A percentile compares a stretch with the other conserved stretches of the same genome.
Evolutionary conservation across 225 moss, liverwort and hornwort species (phyloP).

Genomic region (Polytrichum commune): DNA sequence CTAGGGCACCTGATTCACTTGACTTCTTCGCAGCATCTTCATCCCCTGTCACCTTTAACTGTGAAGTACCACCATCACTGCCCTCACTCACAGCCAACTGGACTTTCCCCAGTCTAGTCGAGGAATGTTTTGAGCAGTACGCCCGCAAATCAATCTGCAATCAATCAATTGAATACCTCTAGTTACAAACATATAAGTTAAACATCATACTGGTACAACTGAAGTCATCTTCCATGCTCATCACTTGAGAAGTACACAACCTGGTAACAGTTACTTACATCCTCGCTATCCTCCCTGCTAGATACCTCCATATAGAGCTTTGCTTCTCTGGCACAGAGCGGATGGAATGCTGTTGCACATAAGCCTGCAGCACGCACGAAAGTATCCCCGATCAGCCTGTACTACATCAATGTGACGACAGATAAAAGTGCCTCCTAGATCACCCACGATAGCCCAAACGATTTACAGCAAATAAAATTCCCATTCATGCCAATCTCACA

Average conservation of each 20-base stretch:
- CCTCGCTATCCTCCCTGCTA: conserved; percentile 50
- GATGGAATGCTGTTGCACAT: conserved; percentile 69
- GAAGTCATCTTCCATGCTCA: too few relatives aligned
- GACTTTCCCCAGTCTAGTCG: conserved; percentile 47
- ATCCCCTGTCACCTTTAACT: conserved; percentile 14
- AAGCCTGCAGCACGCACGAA: conserved; percentile 46
- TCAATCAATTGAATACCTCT: neutral
- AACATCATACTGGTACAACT: neutral
- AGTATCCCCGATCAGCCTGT: conserved; percentile 34
- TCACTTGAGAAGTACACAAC: conserved; percentile 3
- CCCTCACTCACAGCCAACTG: conserved; percentile 33
- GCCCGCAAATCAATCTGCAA: conserved; percentile 59
- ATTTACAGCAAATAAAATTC: neutral
- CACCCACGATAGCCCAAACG: neutral
- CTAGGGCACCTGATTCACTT: conserved; percentile 21
- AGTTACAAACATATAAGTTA: neutral
- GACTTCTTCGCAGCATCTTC: conserved; percentile 22
- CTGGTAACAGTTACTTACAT: conserved; percentile 47
- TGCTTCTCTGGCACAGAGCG: conserved; percentile 63
- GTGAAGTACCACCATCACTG: conserved; percentile 38
- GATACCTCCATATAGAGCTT: conserved; percentile 63
- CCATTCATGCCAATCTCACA: neutral
- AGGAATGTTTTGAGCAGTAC: conserved; percentile 60
- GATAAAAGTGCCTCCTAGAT: neutral
- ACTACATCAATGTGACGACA: neutral